Base-by-base conservation (phyloP, 306 rosid genomes). In the Vigna hirtella region DNA sequence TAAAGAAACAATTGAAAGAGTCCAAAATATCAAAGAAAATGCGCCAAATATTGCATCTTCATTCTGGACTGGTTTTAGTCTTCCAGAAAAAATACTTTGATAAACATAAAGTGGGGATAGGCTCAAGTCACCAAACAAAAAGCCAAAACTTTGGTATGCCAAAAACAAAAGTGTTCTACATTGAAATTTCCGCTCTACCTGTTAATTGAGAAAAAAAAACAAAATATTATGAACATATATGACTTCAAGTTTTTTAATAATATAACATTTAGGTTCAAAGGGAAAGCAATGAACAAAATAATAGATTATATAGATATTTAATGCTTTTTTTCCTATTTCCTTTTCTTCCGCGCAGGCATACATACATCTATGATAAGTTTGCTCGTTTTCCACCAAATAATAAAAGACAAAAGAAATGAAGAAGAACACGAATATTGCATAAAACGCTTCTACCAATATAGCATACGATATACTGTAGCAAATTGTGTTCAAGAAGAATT, bases 41-140 rank as follows among this genome's bases (percentile, higher is more conserved):
- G 91, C 90, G 1, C 98, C 97, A 69, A 93, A 90, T 72, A 90
- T 76, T 36, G 86, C 86, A 78, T 93, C 95, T 84, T 93, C 93
- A 48, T 90, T 79, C 53, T 80, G 90, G 82, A 83, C 75, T 34
- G 78, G 42, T 57, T 64, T 52, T 88, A 91, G 66, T 38, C 84
- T 85, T 83, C 90, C 91, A 66, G 92, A 79, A 80, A 93, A 89
- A 56, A 88, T 78, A 83, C 75, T 87, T 82, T 82, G 87, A 77
- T 84, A 91, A 73, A 91, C 97, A 81, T 88, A 93, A 40, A 91
- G 87, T 1, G 98, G 98, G 66, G 98, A 85, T 78, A 88, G 78
- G 91, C 88, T 83, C 76, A 93, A 74, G 76, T 81, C 89, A 63
- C 90, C 97, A 62, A 91, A 87, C 80, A 93, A 81, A 74, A 85